Evolutionary conservation across 495 filamentous ascomycete genomes (phyloP), one percentile per base, ranked within the genome.

Genomic region (Annulohypoxylon maeteangense): DNA sequence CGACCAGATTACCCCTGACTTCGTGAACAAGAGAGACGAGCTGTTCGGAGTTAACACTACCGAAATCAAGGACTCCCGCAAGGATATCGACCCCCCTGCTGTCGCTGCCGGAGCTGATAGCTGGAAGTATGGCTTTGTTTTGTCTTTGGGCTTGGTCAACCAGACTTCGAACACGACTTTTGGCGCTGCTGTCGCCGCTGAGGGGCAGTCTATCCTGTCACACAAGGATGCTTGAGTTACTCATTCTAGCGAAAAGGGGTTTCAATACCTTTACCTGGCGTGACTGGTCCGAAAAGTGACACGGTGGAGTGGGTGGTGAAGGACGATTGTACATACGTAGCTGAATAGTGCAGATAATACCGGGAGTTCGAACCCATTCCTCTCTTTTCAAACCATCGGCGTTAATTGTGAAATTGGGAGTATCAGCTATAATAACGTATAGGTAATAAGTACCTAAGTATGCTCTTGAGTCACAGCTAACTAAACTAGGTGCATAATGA

Each of bases 1-100:
- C 58, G 76, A 72, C 36, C 78, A 82, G 59, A 75, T 89, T 42
- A 82, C 87, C 67, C 86, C 86, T 18, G 82, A 84, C 57, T 89
- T 87, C 62, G 81, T 83, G 59, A 72, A 65, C 14, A 84, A 86
- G 74, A 86, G 87, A 71, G 86, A 89, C 70, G 51, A 81, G 36
- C 67, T 85, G 70, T 82, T 89, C 14, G 82, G 83, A 70, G 70
- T 83, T 63, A 81, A 84, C 40, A 76, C 76, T 10, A 70, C 69
- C 0, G 67, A 64, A 31, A 63, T 73, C 31, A 62, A 53, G 48
- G 42, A 67, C 0, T 48, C 63, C 45, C 74, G 75, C 27, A 3
- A n/a, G 8, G 75, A 78, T 47, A 78, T 76, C 31, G 12, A 36
- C 1, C 54, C 58, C 4, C 59, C 62, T 12, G 22, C 58, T 1